Conservation (phyloP, 176 grass and related monocot species). For the Echinochloa phyllopogon region DNA sequence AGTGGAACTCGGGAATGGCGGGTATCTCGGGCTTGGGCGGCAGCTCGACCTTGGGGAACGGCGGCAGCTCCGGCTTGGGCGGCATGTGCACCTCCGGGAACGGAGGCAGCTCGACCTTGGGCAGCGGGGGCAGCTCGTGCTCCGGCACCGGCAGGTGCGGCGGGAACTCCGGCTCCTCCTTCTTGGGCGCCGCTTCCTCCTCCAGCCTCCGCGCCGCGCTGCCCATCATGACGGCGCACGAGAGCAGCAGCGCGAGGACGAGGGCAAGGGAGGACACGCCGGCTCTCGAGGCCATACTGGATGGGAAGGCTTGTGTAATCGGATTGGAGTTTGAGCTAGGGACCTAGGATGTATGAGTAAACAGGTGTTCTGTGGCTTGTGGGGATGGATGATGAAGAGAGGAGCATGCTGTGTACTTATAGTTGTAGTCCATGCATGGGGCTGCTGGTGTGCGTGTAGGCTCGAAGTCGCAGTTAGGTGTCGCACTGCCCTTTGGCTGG, state of each 20-base stretch:
- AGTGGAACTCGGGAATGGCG: conserved; percentile 35
- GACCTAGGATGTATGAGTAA: not conserved
- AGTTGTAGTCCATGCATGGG: not conserved
- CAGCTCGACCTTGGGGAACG: not conserved
- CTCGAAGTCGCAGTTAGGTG: no score
- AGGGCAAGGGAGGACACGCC: not conserved
- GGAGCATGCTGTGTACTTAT: not conserved
- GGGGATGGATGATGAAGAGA: not conserved
- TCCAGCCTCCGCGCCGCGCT: conserved; percentile 8
- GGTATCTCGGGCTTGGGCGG: conserved; percentile 10
- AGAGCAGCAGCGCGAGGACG: conserved; percentile 10
- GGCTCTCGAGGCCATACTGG: not conserved
- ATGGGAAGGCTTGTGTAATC: not conserved
- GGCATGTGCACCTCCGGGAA: conserved; percentile 35
- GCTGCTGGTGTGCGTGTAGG: no score
- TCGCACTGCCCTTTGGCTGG: not conserved
- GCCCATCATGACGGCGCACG: not conserved
- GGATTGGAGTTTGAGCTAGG: not conserved
- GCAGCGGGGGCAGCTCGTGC: conserved; percentile 36
- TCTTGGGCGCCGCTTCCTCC: not conserved
- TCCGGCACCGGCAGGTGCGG: conserved; percentile 36
- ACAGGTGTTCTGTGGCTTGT: no score
- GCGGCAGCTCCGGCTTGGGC: conserved; percentile 15
- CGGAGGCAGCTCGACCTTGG: conserved; percentile 42
- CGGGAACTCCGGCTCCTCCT: conserved; percentile 12